phyloP scores from a whole-genome alignment of 179 eudicot genomes.

The Kewa caespitosa region DNA sequence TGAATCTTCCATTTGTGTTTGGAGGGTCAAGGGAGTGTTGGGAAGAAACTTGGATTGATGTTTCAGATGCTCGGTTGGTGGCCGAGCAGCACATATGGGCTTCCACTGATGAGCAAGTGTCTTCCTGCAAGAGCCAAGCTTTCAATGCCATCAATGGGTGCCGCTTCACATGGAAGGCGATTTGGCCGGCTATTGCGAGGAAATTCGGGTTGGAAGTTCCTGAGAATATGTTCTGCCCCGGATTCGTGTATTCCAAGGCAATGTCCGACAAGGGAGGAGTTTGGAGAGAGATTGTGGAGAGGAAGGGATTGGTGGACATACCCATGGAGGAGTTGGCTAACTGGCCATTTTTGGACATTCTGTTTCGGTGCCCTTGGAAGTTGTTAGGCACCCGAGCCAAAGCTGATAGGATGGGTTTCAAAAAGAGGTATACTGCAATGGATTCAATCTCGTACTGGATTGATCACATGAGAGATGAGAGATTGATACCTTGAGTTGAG shows the following conservation, averaged over 20 bases:
- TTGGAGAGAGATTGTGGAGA: conserved; percentile 69
- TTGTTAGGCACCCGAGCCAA: conserved; percentile 61
- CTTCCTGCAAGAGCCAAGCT: conserved; percentile 48
- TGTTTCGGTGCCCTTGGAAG: conserved; percentile 70
- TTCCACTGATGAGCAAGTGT: conserved; percentile 42
- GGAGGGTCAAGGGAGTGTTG: conserved; percentile 82
- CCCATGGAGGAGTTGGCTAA: conserved; percentile 73
- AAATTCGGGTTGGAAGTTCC: conserved; percentile 48
- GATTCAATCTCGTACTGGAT: conserved; percentile 77
- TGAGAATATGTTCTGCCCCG: conserved; percentile 35
- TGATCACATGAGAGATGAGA: conserved; percentile 70
- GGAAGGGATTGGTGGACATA: conserved; percentile 47
- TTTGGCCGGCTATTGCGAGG: conserved; percentile 60
- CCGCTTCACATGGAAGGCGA: conserved; percentile 62
- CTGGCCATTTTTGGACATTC: conserved; percentile 63
- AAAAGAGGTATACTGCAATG: conserved; percentile 42
- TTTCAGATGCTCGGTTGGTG: conserved; percentile 76
- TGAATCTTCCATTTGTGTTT: conserved; percentile 78
- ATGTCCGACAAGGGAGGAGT: conserved; percentile 55
- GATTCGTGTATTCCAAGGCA: conserved; percentile 39
- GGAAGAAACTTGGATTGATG: conserved; percentile 70
- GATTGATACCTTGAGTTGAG: conserved; percentile 50
- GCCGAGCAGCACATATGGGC: conserved; percentile 92
- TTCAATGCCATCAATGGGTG: conserved; percentile 70
- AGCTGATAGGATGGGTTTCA: conserved; percentile 62